Conservation (phyloP, 169 alveolate species). For the Eimeria tenella region DNA sequence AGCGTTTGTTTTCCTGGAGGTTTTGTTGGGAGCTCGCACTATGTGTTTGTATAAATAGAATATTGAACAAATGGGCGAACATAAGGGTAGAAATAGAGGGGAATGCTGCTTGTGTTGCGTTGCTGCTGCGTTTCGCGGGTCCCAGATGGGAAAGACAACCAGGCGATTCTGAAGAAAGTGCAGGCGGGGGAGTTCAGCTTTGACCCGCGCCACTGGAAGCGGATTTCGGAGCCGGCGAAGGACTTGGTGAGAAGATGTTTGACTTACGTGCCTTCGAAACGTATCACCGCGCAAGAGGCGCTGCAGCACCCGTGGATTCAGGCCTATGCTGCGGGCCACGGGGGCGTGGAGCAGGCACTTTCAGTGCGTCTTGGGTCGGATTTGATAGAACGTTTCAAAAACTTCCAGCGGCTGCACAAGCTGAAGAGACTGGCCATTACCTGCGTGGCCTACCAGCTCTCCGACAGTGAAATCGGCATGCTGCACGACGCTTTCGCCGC, state of each 20-base stretch:
- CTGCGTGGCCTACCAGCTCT: constrained; percentile 94
- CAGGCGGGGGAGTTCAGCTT: constrained; percentile 85
- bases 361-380: constrained; percentile 82
- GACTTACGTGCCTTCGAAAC: constrained; percentile 90
- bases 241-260: constrained; percentile 92
- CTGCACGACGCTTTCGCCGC: constrained; percentile 92
- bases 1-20: neutral
- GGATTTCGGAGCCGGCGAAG: constrained; percentile 93
- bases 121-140: constrained; percentile 80
- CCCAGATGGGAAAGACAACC: constrained; percentile 91
- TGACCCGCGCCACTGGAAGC: constrained; percentile 87
- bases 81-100: neutral
- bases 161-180: constrained; percentile 86
- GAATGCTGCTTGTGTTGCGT: neutral
- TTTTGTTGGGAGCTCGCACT: no score
- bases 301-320: constrained; percentile 92
- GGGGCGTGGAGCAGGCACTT: constrained; percentile 88
- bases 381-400: constrained; percentile 90
- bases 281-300: constrained; percentile 96
- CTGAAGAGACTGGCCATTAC: constrained; percentile 96
- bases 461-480: constrained; percentile 92
- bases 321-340: constrained; percentile 89
- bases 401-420: constrained; percentile 91
- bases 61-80: neutral
- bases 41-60: neutral